Evolutionary conservation across 192 early-diverging fungal genomes (phyloP).

Genomic region (Coemansia aciculifera): DNA sequence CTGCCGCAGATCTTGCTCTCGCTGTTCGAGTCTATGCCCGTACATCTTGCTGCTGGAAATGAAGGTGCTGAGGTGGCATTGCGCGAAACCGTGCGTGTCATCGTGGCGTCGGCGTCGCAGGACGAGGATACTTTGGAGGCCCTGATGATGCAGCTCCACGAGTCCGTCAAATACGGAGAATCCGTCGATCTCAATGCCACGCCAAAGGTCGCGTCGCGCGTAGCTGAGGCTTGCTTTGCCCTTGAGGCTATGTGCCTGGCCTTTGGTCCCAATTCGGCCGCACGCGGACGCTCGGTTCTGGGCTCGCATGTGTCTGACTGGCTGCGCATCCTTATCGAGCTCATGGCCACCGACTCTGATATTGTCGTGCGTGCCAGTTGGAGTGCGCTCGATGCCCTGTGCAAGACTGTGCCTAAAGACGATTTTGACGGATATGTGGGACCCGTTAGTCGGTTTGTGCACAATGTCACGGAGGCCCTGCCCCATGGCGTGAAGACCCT

Average conservation of each 20-base stretch:
- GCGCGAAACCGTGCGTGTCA: conserved; percentile 67
- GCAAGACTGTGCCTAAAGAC: conserved; percentile 84
- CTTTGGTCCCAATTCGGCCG: conserved; percentile 40
- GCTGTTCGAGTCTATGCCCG: conserved; percentile 75
- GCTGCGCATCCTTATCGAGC: conserved; percentile 73
- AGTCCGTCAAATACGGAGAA: conserved; percentile 64
- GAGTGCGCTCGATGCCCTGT: conserved; percentile 77
- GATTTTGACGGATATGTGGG: conserved; percentile 79
- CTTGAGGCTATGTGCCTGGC: conserved; percentile 43
- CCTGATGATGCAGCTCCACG: conserved; percentile 78
- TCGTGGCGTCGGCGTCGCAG: conserved; percentile 71
- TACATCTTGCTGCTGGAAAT: conserved; percentile 59
- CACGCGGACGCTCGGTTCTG: conserved; percentile 46
- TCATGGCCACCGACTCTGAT: conserved; percentile 61
- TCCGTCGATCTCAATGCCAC: conserved; percentile 16
- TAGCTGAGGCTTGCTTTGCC: conserved; percentile 49
- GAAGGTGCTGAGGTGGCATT: conserved; percentile 64
- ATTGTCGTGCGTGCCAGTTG: conserved; percentile 71
- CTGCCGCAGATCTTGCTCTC: conserved; percentile 78
- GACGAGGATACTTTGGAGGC: conserved; percentile 79
- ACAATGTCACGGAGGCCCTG: conserved; percentile 56
- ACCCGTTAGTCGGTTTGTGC: conserved; percentile 67
- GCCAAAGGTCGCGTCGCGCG: conserved; percentile 29
- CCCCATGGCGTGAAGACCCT: conserved; percentile 45
- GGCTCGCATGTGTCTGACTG: conserved; percentile 75